Base-by-base conservation (phyloP, 495 filamentous ascomycete species). In the Cladorrhinum samala region DNA sequence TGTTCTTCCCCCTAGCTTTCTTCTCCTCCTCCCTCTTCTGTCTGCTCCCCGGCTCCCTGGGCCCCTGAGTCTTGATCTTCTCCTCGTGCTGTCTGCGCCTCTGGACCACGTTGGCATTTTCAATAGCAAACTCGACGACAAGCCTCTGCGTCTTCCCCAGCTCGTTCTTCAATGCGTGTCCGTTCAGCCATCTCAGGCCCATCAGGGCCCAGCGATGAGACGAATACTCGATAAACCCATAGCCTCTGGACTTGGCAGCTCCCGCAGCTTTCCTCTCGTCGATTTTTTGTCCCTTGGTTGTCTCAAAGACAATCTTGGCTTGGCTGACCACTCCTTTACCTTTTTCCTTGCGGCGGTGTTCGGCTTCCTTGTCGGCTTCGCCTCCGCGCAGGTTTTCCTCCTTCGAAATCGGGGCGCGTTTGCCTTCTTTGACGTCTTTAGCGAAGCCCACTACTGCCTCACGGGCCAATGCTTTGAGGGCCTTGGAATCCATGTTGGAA, bases 71-170 rank as follows among this genome's bases (percentile, higher is more conserved):
- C 46, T 77, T 65, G 16, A 77, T 73, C 66, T 82, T 90, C 46
- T 73, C 75, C 64, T 95, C 85, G 19, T 77, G 74, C 55, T 91
- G 87, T 56, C 78, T 82, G 20, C 93, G 73, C 51, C 93, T 76
- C 52, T 78, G 75, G 33, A 99, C 87, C 3, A 99, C 93, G 61
- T 96, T 89, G 5, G 89, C 91, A 59, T 99, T 99, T 69, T 99
- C 93, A 65, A 99, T 96, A 11, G 93, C 92, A 72, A 99, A 99
- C 66, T 99, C 93, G 33, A 91, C 92, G 67, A 99, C 88, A 45
- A 97, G 68, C 13, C 91, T 76, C 46, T 72, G 70, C 49, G 72
- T 75, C 64, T 78, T 78, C 42, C 76, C 77, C 2, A 54, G 57
- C 21, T 71, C 60, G 41, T 67, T 73, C 54, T 77, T 73, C 14